Conservation (phyloP, 2,329 filamentous ascomycete genomes). For the Xenoacremonium recifei region DNA sequence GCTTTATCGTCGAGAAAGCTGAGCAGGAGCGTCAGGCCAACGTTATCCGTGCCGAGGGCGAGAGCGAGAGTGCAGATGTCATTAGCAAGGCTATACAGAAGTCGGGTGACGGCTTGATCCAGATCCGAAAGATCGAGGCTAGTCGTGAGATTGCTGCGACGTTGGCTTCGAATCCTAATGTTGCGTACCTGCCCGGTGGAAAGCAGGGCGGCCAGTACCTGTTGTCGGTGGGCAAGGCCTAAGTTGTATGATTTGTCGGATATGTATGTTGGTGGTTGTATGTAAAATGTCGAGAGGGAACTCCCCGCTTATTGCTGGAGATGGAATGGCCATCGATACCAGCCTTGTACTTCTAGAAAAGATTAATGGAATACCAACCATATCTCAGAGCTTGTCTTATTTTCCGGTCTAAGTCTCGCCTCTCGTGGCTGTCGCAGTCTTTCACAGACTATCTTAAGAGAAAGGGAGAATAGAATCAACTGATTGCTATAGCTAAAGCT, state of each 20-base stretch:
- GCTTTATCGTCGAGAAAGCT: constrained; percentile 97
- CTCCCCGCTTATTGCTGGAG: constrained; percentile 35
- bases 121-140: constrained; percentile 97
- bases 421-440: no score
- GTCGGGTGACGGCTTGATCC: constrained; percentile 87
- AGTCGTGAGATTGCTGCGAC: constrained; percentile 94
- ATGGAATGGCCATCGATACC: constrained; percentile 26
- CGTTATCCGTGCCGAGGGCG: constrained; percentile 96
- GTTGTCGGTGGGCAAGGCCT: constrained; percentile 49
- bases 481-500: no score
- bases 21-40: constrained; percentile 99
- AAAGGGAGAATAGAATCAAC: no score
- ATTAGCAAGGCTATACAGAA: constrained; percentile 93
- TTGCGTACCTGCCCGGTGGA: constrained; percentile 85
- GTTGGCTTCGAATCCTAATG: constrained; percentile 86
- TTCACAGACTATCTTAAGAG: no score
- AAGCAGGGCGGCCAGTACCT: constrained; percentile 59
- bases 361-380: constrained; percentile 20
- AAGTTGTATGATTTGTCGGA: constrained; percentile 20
- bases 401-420: no score
- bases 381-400: no score
- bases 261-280: constrained; percentile 8
- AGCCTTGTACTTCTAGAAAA: constrained; percentile 36
- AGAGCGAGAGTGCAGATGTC: constrained; percentile 93
- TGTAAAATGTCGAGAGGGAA: constrained; percentile 26